Evolutionary conservation across 768 basidiomycete species (phyloP).

Genomic region (Dacryopinax primogenitus): DNA sequence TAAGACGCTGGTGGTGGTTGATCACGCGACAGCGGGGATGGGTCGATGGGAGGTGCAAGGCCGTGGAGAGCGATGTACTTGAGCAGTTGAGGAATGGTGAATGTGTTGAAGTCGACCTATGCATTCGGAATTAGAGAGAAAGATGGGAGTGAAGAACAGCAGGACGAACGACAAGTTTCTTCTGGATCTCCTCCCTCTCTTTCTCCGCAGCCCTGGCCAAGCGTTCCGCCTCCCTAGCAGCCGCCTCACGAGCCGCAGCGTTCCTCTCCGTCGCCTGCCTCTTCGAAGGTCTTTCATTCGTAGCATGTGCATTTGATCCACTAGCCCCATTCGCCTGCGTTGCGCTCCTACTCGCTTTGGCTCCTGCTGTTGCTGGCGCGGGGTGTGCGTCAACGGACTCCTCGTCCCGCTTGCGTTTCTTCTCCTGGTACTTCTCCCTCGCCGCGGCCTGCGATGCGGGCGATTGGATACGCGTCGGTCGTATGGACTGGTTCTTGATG

Average conservation of each 20-base stretch:
- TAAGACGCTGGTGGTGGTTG: neutral
- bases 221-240: neutral
- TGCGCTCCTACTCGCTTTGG: neutral
- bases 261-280: conserved; percentile 4
- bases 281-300: neutral
- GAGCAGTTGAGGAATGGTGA: neutral
- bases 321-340: neutral
- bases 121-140: neutral
- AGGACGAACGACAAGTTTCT: neutral
- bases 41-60: neutral
- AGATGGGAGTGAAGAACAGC: neutral
- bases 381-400: neutral
- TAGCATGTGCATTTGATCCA: neutral
- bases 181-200: conserved; percentile 7
- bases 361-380: neutral
- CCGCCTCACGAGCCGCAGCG: conserved; percentile 1
- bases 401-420: conserved; percentile 1
- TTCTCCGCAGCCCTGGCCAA: conserved; percentile 3
- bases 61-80: conserved; percentile 1
- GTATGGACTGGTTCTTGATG: conserved; percentile 6
- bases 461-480: neutral
- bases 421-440: conserved; percentile 7
- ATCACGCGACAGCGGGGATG: conserved; percentile 7
- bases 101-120: conserved; percentile 1
- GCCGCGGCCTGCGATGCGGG: neutral